These are phyloP conservation scores for Pinus taeda DNA, from an alignment of 75 land plant genomes.

Conservation along the genomic window DNA sequence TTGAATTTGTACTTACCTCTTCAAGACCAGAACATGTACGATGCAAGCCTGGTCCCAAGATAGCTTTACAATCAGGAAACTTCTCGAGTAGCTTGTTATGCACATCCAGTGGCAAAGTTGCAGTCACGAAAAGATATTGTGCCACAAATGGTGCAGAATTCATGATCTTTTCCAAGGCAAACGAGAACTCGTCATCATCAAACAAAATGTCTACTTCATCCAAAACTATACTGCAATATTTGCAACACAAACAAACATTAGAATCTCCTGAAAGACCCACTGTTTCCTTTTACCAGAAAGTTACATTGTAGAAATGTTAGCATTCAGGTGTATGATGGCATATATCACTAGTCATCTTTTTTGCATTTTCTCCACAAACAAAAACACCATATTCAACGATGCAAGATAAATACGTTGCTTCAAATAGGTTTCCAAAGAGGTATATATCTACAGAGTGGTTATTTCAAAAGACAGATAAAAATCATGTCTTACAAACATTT, in stretches of 20 bases:
- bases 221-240: constrained; percentile 67
- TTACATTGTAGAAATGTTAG: neutral
- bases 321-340: neutral
- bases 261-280: neutral
- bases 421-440: neutral
- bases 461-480: neutral
- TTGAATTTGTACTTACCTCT: constrained; percentile 54
- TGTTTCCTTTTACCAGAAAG: neutral
- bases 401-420: neutral
- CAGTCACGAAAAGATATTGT: constrained; percentile 96
- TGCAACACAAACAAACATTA: neutral
- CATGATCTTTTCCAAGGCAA: constrained; percentile 56
- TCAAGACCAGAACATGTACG: constrained; percentile 88
- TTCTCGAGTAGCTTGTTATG: constrained; percentile 74
- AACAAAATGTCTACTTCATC: constrained; percentile 96
- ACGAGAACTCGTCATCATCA: constrained; percentile 82
- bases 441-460: neutral
- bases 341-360: neutral
- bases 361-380: neutral
- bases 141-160: constrained; percentile 52
- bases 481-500: neutral
- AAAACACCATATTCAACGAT: neutral
- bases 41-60: constrained; percentile 95
- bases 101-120: constrained; percentile 90
- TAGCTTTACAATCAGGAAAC: constrained; percentile 78